These are phyloP conservation scores for Fraxinus dipetala DNA, from an alignment of 305 asterid species.

Conservation along the genomic window DNA sequence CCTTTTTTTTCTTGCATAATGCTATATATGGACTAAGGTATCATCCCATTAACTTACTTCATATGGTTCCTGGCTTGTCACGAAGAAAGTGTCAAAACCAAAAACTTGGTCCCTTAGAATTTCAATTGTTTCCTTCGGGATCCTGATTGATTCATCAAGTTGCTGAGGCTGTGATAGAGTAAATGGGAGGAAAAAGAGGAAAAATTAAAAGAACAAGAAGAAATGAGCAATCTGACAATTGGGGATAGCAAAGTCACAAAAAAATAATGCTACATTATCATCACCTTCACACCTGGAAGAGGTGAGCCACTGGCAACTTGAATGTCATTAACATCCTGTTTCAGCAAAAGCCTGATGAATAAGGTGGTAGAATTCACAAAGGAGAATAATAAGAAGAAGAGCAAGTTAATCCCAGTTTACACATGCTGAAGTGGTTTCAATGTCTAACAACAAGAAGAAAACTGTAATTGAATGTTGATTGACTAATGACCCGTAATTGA, in stretches of 20 bases:
- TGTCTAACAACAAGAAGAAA: background rate
- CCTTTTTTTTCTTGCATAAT: background rate
- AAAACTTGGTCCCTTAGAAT: slow-evolving; percentile 84
- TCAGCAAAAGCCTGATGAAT: slow-evolving; percentile 29
- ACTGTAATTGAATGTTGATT: background rate
- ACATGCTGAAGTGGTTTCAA: slow-evolving; percentile 17
- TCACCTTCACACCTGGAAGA: slow-evolving; percentile 97
- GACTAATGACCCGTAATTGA: slow-evolving; percentile 3
- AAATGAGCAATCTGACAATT: slow-evolving; percentile 15
- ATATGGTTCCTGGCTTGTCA: slow-evolving; percentile 97
- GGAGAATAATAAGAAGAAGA: slow-evolving; percentile 9
- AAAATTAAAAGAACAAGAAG: slow-evolving; percentile 11
- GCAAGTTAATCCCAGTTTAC: background rate
- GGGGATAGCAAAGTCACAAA: slow-evolving; percentile 8
- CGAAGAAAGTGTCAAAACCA: slow-evolving; percentile 92
- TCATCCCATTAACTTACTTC: slow-evolving; percentile 59
- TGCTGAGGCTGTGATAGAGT: slow-evolving; percentile 52
- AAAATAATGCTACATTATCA: slow-evolving; percentile 28
- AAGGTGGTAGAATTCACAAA: slow-evolving; percentile 18
- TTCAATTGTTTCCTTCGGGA: slow-evolving; percentile 83
- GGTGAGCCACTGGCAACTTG: slow-evolving; percentile 88
- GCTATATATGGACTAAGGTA: background rate
- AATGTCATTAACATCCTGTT: slow-evolving; percentile 48
- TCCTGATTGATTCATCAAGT: slow-evolving; percentile 71
- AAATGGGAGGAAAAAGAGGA: slow-evolving; percentile 25